A percentile compares a stretch with the other conserved stretches of the same genome.
Conservation (phyloP, 345 rosid species). For the Odontarrhena argentea region DNA sequence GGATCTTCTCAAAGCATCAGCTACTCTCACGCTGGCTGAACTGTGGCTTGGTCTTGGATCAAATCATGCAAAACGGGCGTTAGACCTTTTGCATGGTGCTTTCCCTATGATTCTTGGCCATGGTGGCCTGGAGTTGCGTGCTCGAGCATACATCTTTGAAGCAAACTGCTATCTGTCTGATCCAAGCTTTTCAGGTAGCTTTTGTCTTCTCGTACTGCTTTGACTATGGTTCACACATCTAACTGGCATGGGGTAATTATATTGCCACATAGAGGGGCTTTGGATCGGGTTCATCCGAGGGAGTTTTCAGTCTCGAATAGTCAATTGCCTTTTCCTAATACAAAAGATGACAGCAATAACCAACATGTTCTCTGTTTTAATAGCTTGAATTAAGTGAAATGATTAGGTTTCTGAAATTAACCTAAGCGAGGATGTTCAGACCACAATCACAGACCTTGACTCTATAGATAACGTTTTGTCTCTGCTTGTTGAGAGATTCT, state of each 20-base stretch:
- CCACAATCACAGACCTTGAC: neutral
- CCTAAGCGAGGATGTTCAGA: slow-evolving; percentile 14
- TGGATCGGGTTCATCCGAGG: slow-evolving; percentile 6
- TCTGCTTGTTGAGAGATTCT: slow-evolving; percentile 5
- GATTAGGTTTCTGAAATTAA: neutral
- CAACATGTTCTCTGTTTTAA: neutral
- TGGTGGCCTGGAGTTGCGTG: slow-evolving; percentile 93
- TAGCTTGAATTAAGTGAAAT: neutral
- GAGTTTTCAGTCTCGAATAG: slow-evolving; percentile 11
- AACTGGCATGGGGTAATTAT: slow-evolving; percentile 14
- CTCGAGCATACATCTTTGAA: slow-evolving; percentile 86
- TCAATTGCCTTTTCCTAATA: slow-evolving; percentile 6
- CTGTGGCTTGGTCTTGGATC: slow-evolving; percentile 87
- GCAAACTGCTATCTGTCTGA: slow-evolving; percentile 91
- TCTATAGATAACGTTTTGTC: neutral
- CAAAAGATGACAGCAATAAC: neutral
- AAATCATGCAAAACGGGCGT: slow-evolving; percentile 79
- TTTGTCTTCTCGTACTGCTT: slow-evolving; percentile 26
- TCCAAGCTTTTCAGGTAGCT: slow-evolving; percentile 73
- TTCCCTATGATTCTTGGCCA: slow-evolving; percentile 93
- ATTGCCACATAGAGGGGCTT: slow-evolving; percentile 14
- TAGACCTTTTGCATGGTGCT: slow-evolving; percentile 65
- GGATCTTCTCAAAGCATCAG: slow-evolving; percentile 98
- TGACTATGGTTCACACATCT: neutral
- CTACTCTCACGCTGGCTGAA: slow-evolving; percentile 88